Conservation (phyloP, 495 filamentous ascomycete species). For the Aspergillus campestris region DNA sequence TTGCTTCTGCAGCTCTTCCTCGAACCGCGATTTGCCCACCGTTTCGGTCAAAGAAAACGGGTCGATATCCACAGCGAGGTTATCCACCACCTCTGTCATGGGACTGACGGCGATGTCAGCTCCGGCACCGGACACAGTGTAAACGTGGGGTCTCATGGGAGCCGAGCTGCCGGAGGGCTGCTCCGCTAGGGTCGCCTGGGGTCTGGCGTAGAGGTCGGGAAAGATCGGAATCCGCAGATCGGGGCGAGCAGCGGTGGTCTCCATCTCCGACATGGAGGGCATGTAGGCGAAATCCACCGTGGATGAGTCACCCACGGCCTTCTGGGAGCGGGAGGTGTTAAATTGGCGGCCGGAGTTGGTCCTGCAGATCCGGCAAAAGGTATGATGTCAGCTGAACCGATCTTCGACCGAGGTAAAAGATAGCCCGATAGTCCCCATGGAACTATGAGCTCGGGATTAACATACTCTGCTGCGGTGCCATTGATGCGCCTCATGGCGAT, state of each 20-base stretch:
- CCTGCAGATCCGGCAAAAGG: constrained; percentile 4
- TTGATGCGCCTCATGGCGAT: constrained; percentile 43
- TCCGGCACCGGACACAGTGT: constrained; percentile 43
- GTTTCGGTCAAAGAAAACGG: constrained; percentile 49
- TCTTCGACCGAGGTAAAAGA: constrained; percentile 4
- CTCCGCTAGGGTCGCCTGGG: constrained; percentile 3
- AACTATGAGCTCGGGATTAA: not conserved
- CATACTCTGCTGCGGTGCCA: constrained; percentile 35
- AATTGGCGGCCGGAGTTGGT: constrained; percentile 40
- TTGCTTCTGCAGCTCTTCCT: constrained; percentile 26
- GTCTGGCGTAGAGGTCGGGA: constrained; percentile 33
- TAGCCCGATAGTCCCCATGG: too few species aligned
- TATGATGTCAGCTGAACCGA: constrained; percentile 13
- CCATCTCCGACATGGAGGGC: constrained; percentile 41
- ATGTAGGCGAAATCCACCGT: constrained; percentile 59
- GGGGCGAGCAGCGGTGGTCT: constrained; percentile 19
- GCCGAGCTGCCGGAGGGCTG: constrained; percentile 11
- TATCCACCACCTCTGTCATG: constrained; percentile 54
- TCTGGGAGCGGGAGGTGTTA: constrained; percentile 50
- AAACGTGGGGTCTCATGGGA: constrained; percentile 50
- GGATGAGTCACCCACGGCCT: constrained; percentile 48
- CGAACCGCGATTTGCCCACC: constrained; percentile 35
- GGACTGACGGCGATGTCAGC: constrained; percentile 45
- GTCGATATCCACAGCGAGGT: constrained; percentile 46
- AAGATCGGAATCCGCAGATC: constrained; percentile 46